A percentile compares a stretch with the other conserved stretches of the same genome.
Evolutionary conservation across 257 asterid genomes (phyloP).

Genomic region (Penstemon eatonii): DNA sequence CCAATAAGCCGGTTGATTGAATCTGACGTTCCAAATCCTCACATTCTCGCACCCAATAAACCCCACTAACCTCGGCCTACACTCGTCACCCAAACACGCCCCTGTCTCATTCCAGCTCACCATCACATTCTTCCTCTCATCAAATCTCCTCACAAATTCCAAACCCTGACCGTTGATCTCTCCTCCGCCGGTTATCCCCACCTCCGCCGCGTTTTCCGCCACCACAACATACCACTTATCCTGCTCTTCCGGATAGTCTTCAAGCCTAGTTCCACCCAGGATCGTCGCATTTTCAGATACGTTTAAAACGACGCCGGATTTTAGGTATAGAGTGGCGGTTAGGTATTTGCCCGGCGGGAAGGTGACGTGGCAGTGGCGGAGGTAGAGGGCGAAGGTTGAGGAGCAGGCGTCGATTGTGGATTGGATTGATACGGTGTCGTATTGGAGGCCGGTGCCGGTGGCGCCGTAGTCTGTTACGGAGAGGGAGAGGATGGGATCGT

Average conservation of each 20-base stretch:
- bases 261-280: conserved; percentile 63
- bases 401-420: conserved; percentile 72
- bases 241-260: conserved; percentile 65
- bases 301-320: conserved; percentile 66
- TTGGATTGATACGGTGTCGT: conserved; percentile 80
- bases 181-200: conserved; percentile 93
- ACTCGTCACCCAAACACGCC: conserved; percentile 86
- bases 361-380: conserved; percentile 57
- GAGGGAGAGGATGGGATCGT: conserved; percentile 40
- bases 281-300: conserved; percentile 52
- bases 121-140: conserved; percentile 91
- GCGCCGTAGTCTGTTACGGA: conserved; percentile 75
- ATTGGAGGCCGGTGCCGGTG: conserved; percentile 57
- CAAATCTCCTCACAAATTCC: conserved; percentile 67
- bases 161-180: conserved; percentile 93
- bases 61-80: conserved; percentile 88
- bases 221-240: conserved; percentile 80
- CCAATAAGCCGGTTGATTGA: conserved; percentile 84
- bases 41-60: conserved; percentile 65
- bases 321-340: conserved; percentile 66
- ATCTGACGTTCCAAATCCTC: conserved; percentile 50
- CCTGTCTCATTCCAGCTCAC: conserved; percentile 90
- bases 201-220: conserved; percentile 70
- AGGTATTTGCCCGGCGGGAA: conserved; percentile 84
- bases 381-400: conserved; percentile 29